Evolutionary conservation across 805 yeast species (phyloP).

Genomic region (Cyberlindnera samutprakarnensis): DNA sequence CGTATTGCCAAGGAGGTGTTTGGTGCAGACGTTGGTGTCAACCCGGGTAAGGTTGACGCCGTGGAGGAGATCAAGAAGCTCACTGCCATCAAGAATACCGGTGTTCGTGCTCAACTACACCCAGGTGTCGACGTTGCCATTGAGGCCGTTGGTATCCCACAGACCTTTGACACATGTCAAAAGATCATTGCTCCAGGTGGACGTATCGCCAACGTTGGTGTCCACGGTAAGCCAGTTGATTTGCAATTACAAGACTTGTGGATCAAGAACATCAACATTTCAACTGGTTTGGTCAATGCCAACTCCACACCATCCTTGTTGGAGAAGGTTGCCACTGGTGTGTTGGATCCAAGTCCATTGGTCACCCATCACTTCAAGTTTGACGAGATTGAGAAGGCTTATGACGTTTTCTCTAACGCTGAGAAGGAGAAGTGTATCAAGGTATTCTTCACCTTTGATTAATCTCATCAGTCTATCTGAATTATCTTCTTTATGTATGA

Average conservation of each 20-base stretch:
- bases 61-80: slow-evolving; percentile 30
- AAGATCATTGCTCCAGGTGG: slow-evolving; percentile 51
- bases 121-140: slow-evolving; percentile 54
- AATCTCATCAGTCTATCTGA: no score
- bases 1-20: slow-evolving; percentile 45
- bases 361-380: slow-evolving; percentile 54
- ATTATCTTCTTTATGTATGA: no score
- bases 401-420: slow-evolving; percentile 49
- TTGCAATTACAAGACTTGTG: slow-evolving; percentile 36
- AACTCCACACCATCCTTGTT: slow-evolving; percentile 34
- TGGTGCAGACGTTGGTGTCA: slow-evolving; percentile 53
- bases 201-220: slow-evolving; percentile 58
- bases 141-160: slow-evolving; percentile 60
- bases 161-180: slow-evolving; percentile 53
- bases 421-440: slow-evolving; percentile 52
- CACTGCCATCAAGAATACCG: slow-evolving; percentile 18
- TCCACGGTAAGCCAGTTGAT: slow-evolving; percentile 36
- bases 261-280: slow-evolving; percentile 35
- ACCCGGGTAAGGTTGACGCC: slow-evolving; percentile 39
- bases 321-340: slow-evolving; percentile 23
- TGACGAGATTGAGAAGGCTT: slow-evolving; percentile 49
- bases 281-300: slow-evolving; percentile 45
- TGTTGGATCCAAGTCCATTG: slow-evolving; percentile 40
- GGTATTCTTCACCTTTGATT: slow-evolving; percentile 21
- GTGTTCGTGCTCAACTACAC: slow-evolving; percentile 23